These are phyloP conservation scores for Candida schatavii DNA, from an alignment of 805 yeast species.

Conservation along the genomic window DNA sequence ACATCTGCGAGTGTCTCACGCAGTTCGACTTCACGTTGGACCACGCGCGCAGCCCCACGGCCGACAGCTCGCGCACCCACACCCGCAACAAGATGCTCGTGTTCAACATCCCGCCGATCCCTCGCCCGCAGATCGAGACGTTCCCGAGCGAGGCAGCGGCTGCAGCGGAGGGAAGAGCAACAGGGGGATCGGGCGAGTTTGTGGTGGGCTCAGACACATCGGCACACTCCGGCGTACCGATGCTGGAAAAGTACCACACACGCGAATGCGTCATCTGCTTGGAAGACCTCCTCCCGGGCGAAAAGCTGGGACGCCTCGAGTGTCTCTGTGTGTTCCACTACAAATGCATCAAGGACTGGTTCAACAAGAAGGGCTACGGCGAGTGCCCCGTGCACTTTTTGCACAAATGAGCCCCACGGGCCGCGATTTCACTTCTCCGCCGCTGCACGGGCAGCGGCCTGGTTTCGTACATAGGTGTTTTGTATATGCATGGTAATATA, in stretches of 20 bases:
- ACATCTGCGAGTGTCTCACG: slow-evolving; percentile 71
- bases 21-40: slow-evolving; percentile 64
- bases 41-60: slow-evolving; percentile 42
- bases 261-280: slow-evolving; percentile 93
- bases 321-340: slow-evolving; percentile 95
- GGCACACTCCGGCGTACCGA: slow-evolving; percentile 13
- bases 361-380: slow-evolving; percentile 76
- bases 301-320: slow-evolving; percentile 86
- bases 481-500: too few species aligned
- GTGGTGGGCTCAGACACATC: slow-evolving; percentile 22
- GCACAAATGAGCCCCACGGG: slow-evolving; percentile 20
- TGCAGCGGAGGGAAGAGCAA: not conserved
- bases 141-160: slow-evolving; percentile 14
- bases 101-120: slow-evolving; percentile 54
- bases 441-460: too few species aligned
- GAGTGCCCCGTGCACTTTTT: slow-evolving; percentile 79
- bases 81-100: slow-evolving; percentile 81
- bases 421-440: not conserved
- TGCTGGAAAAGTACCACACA: slow-evolving; percentile 32
- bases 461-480: too few species aligned
- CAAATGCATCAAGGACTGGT: slow-evolving; percentile 89
- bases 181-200: not conserved
- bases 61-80: slow-evolving; percentile 13
- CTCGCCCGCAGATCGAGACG: slow-evolving; percentile 34
- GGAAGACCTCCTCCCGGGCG: slow-evolving; percentile 83